Conservation (phyloP, 2,329 filamentous ascomycete species). For the Phialocephala subalpina region DNA sequence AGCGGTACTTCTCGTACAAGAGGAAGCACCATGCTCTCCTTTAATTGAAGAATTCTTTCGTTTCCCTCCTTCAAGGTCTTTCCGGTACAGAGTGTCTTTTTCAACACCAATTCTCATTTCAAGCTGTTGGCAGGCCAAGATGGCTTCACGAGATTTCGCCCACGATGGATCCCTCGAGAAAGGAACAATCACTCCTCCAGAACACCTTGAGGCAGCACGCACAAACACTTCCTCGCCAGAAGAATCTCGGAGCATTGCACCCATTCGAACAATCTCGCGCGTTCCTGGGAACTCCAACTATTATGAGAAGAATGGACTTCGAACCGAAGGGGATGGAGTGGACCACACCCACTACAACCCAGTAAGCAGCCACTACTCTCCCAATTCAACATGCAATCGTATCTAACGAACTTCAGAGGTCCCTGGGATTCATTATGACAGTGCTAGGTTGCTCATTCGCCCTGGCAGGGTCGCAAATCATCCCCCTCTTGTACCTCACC, state of each 20-base stretch:
- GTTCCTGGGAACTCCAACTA: conserved; percentile 41
- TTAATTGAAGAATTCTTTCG: too few species aligned
- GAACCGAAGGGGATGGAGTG: conserved; percentile 54
- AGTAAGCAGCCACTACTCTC: not conserved
- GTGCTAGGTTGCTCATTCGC: conserved; percentile 26
- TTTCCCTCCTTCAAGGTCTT: too few species aligned
- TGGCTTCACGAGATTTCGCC: not conserved
- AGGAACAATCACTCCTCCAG: not conserved
- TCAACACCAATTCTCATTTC: too few species aligned
- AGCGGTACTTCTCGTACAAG: too few species aligned
- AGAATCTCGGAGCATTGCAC: not conserved
- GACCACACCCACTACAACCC: conserved; percentile 45
- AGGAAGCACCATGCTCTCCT: too few species aligned
- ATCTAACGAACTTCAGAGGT: not conserved
- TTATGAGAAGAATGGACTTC: conserved; percentile 54
- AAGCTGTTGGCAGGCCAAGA: not conserved
- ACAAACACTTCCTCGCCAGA: not conserved
- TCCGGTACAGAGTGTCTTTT: too few species aligned
- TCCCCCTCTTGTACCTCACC: conserved; percentile 23
- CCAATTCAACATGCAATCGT: not conserved
- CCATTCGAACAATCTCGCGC: not conserved
- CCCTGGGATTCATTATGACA: conserved; percentile 43
- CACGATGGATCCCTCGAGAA: not conserved
- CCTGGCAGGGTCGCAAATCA: conserved; percentile 23
- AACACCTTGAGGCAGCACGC: not conserved